Conservation (phyloP, 2,329 filamentous ascomycete species). For the Botryotinia globosa region DNA sequence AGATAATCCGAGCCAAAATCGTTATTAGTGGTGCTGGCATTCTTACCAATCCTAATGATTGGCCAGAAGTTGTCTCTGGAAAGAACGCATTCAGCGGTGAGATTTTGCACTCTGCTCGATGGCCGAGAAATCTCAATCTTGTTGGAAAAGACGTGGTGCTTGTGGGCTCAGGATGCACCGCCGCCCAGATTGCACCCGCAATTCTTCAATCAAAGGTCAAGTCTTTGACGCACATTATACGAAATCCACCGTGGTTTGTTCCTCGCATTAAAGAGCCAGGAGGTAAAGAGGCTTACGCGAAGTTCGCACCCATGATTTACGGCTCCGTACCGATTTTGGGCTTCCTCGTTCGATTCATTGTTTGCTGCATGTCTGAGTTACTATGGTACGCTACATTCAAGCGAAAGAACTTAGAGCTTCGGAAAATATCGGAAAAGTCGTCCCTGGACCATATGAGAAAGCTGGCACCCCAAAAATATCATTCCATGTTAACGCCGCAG, state of each 20-base stretch:
- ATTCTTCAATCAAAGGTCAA: neutral
- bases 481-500: conserved; percentile 55
- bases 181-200: neutral
- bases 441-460: conserved; percentile 36
- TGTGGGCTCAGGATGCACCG: neutral
- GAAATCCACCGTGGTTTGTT: neutral
- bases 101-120: neutral
- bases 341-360: neutral
- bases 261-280: neutral
- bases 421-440: neutral
- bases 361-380: neutral
- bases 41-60: conserved; percentile 52
- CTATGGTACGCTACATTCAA: neutral
- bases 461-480: conserved; percentile 51
- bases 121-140: neutral
- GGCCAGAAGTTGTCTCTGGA: conserved; percentile 51
- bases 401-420: neutral
- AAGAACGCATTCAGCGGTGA: conserved; percentile 27
- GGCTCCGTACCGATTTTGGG: neutral
- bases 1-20: conserved; percentile 41
- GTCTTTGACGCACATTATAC: neutral
- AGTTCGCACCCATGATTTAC: neutral
- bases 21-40: conserved; percentile 54
- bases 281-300: neutral
- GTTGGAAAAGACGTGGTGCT: neutral